Base-by-base conservation (phyloP, 805 yeast genomes). In the Tetrapisispora pingtungensis region DNA sequence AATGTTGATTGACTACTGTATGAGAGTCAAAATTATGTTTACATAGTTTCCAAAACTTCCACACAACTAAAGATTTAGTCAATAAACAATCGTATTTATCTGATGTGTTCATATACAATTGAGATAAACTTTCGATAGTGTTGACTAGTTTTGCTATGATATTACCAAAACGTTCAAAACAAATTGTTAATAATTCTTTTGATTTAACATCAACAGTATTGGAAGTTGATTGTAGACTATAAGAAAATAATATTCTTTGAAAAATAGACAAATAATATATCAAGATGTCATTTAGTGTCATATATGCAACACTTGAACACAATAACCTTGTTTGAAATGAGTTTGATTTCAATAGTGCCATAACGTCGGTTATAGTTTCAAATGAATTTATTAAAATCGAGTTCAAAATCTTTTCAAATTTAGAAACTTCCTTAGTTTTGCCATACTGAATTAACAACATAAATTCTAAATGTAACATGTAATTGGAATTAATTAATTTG, bases 381-480 rank as follows among this genome's bases (percentile, higher is more conserved):
- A 54, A 55, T 2, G 55, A 36, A 17, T 54, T 30, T 33, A 53
- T 52, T 31, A 59, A 44, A 27, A 58, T 49, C 4, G 56, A 58
- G 22, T 46, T 47, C 20, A 53, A 49, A 19, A 41, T 44, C 31
- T 46, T 49, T 26, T 42, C 41, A 41, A 56, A 55, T 20, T 47
- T 53, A 18, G 44, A 47, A 10, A 35, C 19, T 31, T 57, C 53
- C 8, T 51, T 50, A 19, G 46, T 24, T 22, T 33, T 43, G 44
- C 56, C 58, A 46, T 54, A 57, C 44, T 59, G 63, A 32, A 58
- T 40, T 42, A 58, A 41, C 33, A 59, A 33, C 41, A 49, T 57
- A 38, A 51, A 59, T 12, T 49, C 46, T 24, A 56, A 30, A 43
- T 50, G 50, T 24, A 59, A 30, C 49, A 51, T 49, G n/a, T 55